Base-by-base conservation (phyloP, 805 yeast species). In the Kazachstania taianensis region DNA sequence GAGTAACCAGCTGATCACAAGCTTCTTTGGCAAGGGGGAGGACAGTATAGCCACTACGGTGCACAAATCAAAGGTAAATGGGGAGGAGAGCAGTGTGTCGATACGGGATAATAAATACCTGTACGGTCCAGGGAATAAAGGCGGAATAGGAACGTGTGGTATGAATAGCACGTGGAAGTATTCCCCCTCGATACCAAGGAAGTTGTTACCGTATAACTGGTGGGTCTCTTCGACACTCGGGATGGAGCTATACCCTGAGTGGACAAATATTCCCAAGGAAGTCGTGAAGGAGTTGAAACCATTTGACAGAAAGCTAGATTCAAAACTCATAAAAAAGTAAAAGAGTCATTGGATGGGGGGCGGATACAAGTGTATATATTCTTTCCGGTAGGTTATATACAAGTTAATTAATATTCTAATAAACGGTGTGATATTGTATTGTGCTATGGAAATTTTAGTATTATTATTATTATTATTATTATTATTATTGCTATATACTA, bases 221-320 rank as follows among this genome's bases (percentile, higher is more conserved):
- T 55, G 61, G 61, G 42, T 50, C 13, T 39, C 50, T 13, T 48
- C 55, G 13, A 40, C 48, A 18, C 41, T 55, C 48, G 59, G 55
- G 5, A 50, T 55, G 59, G 55, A 55, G 37, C 41, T 43, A 33
- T 52, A 49, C 29, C 53, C 56, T 3, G 61, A 55, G 39, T 55
- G 61, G 61, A 33, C 37, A 5, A 41, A 40, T n/a, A 45, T 55
- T 3, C 61, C 61, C 5, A 39, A 43, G 7, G 41, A 43, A 12
- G 43, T 50, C 13, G 39, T 47, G 8, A 38, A 46, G 30, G 36
- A 41, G 23, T 40, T 55, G 31, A 52, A 46, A 40, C 61, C 61
- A 20, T 54, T 50, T 36, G 55, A 51, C 37, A 34, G 40, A 15
- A 16, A 31, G 40, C 26, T 17, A 5, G 16, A 17, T 19, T 9